Percentiles rank a stretch among this genome's conserved stretches.
phyloP scores from a whole-genome alignment of 139 green algal species.

The Chlamydomonas schloesseri region DNA sequence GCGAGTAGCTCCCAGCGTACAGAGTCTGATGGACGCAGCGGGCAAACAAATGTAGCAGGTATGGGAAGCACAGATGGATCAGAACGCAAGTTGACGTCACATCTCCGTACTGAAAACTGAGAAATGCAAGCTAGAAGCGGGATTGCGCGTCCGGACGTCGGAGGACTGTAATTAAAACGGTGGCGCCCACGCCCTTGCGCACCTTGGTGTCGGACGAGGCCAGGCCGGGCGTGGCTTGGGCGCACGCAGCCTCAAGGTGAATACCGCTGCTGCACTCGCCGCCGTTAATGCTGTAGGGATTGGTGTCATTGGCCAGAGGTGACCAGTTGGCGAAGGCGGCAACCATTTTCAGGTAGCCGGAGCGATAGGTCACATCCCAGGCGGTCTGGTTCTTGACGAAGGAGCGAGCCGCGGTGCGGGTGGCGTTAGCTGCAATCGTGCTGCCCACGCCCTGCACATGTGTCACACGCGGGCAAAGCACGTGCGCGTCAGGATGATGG shows the following conservation, averaged over 20 bases:
- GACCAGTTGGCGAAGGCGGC: not conserved
- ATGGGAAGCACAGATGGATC: too few relatives aligned
- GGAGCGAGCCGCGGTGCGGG: not conserved
- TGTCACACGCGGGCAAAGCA: too few relatives aligned
- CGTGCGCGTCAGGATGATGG: too few relatives aligned
- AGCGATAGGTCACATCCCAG: not conserved
- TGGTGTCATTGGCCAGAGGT: not conserved
- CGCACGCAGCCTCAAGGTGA: not conserved
- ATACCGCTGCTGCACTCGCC: not conserved
- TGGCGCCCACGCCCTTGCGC: too few relatives aligned
- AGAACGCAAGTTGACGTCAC: too few relatives aligned
- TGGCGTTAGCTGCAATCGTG: not conserved
- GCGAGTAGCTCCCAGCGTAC: not conserved
- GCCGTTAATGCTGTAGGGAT: not conserved
- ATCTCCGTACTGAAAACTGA: too few relatives aligned
- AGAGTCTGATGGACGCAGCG: not conserved
- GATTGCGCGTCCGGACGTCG: too few relatives aligned
- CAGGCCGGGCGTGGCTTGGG: not conserved
- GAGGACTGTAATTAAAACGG: too few relatives aligned
- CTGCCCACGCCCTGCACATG: not conserved
- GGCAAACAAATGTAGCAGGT: too few relatives aligned
- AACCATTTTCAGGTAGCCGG: conserved; percentile 33
- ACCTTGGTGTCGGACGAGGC: not conserved
- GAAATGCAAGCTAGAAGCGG: too few relatives aligned
- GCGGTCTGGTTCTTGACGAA: not conserved